Conservation (phyloP, 108 stramenopile species). For the Fistulifera solaris region DNA sequence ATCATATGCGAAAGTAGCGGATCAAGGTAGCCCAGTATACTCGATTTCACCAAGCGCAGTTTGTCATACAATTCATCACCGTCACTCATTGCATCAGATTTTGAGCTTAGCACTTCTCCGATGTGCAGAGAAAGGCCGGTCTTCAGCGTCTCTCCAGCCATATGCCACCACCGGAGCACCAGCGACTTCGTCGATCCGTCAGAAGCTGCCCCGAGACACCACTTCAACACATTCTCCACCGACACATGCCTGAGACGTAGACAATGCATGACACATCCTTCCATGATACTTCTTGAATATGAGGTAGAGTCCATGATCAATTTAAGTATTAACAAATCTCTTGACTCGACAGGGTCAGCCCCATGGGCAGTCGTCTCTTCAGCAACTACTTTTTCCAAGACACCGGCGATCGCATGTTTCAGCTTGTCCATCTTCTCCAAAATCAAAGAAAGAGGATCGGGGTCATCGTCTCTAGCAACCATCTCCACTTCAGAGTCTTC, state of each 20-base stretch:
- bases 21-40: background rate
- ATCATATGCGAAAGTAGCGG: constrained; percentile 31
- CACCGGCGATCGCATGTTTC: constrained; percentile 32
- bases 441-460: constrained; percentile 26
- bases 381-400: constrained; percentile 45
- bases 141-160: constrained; percentile 22
- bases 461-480: constrained; percentile 35
- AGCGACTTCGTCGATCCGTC: constrained; percentile 5
- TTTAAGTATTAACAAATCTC: constrained; percentile 27
- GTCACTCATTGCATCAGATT: background rate
- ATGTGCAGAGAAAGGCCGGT: constrained; percentile 19
- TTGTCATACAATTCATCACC: too few species aligned
- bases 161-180: constrained; percentile 40
- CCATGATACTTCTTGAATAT: constrained; percentile 18
- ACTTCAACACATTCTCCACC: constrained; percentile 32
- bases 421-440: constrained; percentile 31
- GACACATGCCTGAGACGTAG: constrained; percentile 30
- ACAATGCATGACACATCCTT: constrained; percentile 28
- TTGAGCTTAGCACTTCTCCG: constrained; percentile 14
- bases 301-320: constrained; percentile 21
- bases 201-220: constrained; percentile 38
- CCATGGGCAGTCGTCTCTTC: constrained; percentile 11
- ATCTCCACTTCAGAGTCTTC: constrained; percentile 29
- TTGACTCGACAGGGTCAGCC: constrained; percentile 22
- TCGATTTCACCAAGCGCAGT: too few species aligned